A percentile compares a stretch with the other conserved stretches of the same genome.
Conservation (phyloP, 2,329 filamentous ascomycete genomes). For the Rugonectria rugulosa region DNA sequence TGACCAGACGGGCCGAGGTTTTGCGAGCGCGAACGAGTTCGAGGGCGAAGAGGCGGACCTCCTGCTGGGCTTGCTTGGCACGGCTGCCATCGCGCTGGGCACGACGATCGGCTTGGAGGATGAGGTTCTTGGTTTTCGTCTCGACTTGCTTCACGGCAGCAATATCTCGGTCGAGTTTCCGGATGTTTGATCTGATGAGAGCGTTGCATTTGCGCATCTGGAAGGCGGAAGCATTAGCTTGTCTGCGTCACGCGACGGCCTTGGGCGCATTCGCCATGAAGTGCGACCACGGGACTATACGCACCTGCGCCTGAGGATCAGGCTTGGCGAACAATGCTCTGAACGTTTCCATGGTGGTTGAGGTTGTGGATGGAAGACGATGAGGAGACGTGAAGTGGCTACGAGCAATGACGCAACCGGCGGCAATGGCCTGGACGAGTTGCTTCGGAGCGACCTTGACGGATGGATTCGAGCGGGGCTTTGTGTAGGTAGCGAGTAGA, state of each 20-base stretch:
- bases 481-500: not conserved
- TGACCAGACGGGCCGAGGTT: slow-evolving; percentile 76
- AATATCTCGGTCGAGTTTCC: slow-evolving; percentile 95
- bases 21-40: slow-evolving; percentile 87
- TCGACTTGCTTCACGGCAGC: slow-evolving; percentile 79
- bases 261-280: not conserved
- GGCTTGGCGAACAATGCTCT: slow-evolving; percentile 89
- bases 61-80: slow-evolving; percentile 78
- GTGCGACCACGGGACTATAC: slow-evolving; percentile 29
- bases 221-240: slow-evolving; percentile 5
- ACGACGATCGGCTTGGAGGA: slow-evolving; percentile 82
- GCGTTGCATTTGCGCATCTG: slow-evolving; percentile 96
- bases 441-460: not conserved
- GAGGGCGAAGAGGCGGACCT: slow-evolving; percentile 86
- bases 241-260: not conserved
- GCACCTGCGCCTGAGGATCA: slow-evolving; percentile 90
- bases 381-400: slow-evolving; percentile 12
- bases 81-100: slow-evolving; percentile 82
- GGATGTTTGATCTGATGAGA: slow-evolving; percentile 87
- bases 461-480: not conserved
- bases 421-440: slow-evolving; percentile 1
- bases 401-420: slow-evolving; percentile 38
- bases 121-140: slow-evolving; percentile 83
- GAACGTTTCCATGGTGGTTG: slow-evolving; percentile 79
- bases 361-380: slow-evolving; percentile 9